phyloP scores from a whole-genome alignment of 2,329 filamentous ascomycete genomes.

The Aspergillus bombycis region DNA sequence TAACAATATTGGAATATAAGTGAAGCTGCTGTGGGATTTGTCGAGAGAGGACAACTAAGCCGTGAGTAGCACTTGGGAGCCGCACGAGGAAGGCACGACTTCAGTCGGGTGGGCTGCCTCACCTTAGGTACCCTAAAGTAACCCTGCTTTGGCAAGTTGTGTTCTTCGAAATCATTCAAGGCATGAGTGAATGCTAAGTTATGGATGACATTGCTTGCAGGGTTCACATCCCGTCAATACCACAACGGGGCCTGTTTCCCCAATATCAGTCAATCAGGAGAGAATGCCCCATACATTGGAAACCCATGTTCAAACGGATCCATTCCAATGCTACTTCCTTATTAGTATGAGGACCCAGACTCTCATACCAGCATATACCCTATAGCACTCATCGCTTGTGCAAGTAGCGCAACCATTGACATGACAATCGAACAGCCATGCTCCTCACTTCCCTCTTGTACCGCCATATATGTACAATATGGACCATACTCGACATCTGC shows the following conservation, averaged over 20 bases:
- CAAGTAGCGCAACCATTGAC: no score
- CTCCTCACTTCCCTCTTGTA: no score
- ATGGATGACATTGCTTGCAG: not conserved
- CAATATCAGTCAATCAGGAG: not conserved
- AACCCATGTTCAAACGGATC: no score
- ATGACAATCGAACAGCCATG: no score
- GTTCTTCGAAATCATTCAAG: not conserved
- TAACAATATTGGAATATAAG: conserved; percentile 23
- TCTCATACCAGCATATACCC: no score
- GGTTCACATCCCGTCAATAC: not conserved
- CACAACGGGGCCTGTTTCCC: no score
- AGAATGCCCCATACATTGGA: not conserved
- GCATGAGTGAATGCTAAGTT: not conserved
- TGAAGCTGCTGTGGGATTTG: not conserved
- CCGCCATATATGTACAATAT: no score
- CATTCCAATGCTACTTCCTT: no score
- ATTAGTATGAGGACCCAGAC: no score
- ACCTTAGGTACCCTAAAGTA: not conserved
- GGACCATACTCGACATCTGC: no score
- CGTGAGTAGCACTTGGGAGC: not conserved
- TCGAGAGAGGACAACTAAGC: not conserved
- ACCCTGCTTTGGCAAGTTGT: not conserved
- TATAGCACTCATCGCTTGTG: no score
- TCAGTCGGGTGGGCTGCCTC: not conserved
- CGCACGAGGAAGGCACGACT: conserved; percentile 8